A percentile compares a stretch with the other conserved stretches of the same genome.
phyloP scores from a whole-genome alignment of 176 grass and related monocot genomes.

The Zizania latifolia region DNA sequence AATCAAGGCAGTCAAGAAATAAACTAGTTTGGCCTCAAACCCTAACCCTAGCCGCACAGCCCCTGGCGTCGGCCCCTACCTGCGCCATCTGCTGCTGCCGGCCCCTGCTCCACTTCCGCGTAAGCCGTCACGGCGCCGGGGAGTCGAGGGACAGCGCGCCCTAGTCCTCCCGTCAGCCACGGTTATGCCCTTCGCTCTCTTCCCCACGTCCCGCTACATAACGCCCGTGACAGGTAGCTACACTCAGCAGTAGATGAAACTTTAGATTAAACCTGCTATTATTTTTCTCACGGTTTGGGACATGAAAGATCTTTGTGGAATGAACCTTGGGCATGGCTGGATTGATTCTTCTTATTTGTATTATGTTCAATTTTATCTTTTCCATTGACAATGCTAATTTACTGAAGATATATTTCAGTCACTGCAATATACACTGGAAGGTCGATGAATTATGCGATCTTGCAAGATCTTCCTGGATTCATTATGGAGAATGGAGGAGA shows the following conservation, averaged over 20 bases:
- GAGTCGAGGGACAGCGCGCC: no score
- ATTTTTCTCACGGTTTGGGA: background rate
- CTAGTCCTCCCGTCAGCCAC: no score
- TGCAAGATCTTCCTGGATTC: background rate
- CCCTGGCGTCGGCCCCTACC: no score
- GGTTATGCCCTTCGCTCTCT: no score
- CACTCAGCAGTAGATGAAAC: background rate
- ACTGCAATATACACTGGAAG: background rate
- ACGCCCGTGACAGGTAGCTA: no score
- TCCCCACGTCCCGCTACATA: no score
- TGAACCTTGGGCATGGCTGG: background rate
- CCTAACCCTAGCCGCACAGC: no score
- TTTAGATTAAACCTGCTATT: background rate
- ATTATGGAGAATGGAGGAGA: background rate
- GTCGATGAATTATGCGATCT: background rate
- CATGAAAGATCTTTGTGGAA: conserved; percentile 7
- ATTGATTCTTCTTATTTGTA: background rate
- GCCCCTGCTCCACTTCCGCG: no score
- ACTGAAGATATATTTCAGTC: conserved; percentile 27
- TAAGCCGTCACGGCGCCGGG: no score
- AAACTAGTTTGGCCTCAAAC: no score
- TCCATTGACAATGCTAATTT: background rate
- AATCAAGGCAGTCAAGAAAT: no score
- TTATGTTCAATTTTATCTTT: conserved; percentile 1
- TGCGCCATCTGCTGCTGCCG: no score